Base-by-base conservation (phyloP, 805 yeast genomes). In the Cyberlindnera americana region DNA sequence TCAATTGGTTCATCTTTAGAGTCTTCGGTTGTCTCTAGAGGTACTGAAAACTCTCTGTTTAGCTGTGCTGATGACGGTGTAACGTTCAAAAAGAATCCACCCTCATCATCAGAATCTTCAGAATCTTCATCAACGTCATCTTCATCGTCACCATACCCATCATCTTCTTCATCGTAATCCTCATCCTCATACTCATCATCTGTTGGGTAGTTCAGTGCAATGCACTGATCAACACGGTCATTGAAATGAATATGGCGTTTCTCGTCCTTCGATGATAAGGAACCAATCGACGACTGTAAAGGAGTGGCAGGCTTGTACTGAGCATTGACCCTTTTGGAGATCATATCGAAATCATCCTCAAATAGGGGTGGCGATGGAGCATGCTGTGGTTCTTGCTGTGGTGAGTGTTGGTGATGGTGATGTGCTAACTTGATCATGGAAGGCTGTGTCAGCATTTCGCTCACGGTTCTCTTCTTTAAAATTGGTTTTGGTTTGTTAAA, bases 141-240 rank as follows among this genome's bases (percentile, higher is more conserved):
- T 23, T 57, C 54, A 19, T 50, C 61, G 14, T 54, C 58, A 18
- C 50, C 61, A 15, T 53, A 57, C 17, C 55, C 63, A 10, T 36
- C 42, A 11, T 38, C 41, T 16, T 38, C 37, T 12, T 43, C 35
- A 34, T 39, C 24, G 14, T 42, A 19, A 11, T 57, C 59, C 19
- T 60, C 59, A n/a, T 55, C 60, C 19, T 58, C 61, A 17, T 56
- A 52, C 22, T 51, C 33, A n/a, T 50, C 52, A 12, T 50, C 53
- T 6, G 47, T 53, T 3, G 54, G 57, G 17, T 47, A 43, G 22
- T 53, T 50, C 34, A 90, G 59, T 0, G 95, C 90, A 46, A 86
- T 80, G 62, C 99, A 93, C 62, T 93, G 99, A 60, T 88, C 90
- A 23, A 93, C 99, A 38, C 89, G 78, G 58, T 88, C 95, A 60